Percentiles rank a stretch among this genome's conserved stretches.
Conservation (phyloP, 352 stramenopile genomes). For the Phytophthora pini region DNA sequence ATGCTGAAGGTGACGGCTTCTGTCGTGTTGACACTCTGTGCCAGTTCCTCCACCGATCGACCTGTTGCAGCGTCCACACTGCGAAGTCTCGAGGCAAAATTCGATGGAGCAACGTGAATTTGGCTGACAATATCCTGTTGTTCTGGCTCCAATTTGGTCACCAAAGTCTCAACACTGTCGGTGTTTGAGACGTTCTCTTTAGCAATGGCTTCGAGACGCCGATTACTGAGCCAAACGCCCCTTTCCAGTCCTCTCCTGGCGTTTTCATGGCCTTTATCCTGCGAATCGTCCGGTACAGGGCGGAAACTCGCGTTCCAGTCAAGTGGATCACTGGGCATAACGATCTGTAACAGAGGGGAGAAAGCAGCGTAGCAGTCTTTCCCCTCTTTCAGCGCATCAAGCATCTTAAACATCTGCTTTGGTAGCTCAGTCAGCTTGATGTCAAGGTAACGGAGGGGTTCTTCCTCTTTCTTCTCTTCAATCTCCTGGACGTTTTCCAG, state of each 20-base stretch:
- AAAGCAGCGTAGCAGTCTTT: slow-evolving; percentile 52
- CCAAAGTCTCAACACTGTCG: too few species aligned
- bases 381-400: slow-evolving; percentile 30
- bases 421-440: slow-evolving; percentile 9
- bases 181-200: background rate
- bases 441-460: background rate
- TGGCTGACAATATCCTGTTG: too few species aligned
- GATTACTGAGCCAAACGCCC: slow-evolving; percentile 19
- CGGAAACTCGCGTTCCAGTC: slow-evolving; percentile 41
- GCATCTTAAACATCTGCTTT: slow-evolving; percentile 31
- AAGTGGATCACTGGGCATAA: slow-evolving; percentile 39
- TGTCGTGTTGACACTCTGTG: slow-evolving; percentile 9
- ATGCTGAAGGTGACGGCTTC: slow-evolving; percentile 28
- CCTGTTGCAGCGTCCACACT: slow-evolving; percentile 14
- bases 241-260: background rate
- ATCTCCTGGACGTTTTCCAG: slow-evolving; percentile 13
- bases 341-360: slow-evolving; percentile 45
- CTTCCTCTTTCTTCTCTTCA: background rate
- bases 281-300: background rate
- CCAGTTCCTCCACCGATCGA: slow-evolving; percentile 6
- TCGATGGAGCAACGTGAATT: too few species aligned
- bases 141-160: too few species aligned
- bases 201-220: slow-evolving; percentile 7
- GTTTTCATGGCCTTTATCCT: too few species aligned
- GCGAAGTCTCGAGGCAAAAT: slow-evolving; percentile 25